Evolutionary conservation across 2,329 filamentous ascomycete species (phyloP).

Genomic region (Cryphonectria carpinicola): DNA sequence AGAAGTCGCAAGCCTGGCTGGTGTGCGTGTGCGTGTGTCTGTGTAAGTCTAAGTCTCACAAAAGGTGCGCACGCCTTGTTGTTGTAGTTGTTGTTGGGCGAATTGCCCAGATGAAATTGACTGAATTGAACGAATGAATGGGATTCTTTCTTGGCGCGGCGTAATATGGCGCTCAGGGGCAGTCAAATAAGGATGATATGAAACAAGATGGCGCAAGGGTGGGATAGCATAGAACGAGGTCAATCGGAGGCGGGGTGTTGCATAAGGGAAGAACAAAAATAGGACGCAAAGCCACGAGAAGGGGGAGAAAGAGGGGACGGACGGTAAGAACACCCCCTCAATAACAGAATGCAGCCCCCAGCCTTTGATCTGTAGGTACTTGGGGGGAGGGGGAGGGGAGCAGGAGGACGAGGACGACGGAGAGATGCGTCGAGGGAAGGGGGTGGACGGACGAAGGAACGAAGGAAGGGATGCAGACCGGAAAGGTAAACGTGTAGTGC

Average conservation of each 20-base stretch:
- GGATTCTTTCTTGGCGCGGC: slow-evolving; percentile 5
- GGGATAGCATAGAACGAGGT: not conserved
- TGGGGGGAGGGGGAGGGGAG: not conserved
- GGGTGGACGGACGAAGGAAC: not conserved
- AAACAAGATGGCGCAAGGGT: slow-evolving; percentile 10
- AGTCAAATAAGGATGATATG: not conserved
- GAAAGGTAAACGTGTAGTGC: not conserved
- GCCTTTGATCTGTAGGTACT: not conserved
- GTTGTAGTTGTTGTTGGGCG: not conserved
- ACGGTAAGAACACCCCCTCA: not conserved
- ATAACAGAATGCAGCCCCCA: not conserved
- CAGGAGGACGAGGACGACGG: not conserved
- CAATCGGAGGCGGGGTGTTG: not conserved
- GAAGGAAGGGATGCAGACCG: slow-evolving; percentile 5
- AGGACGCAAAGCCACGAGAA: not conserved
- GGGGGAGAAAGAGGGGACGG: not conserved
- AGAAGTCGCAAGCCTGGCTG: not conserved
- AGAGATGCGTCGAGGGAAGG: not conserved
- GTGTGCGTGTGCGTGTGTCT: too few species aligned
- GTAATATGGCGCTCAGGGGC: slow-evolving; percentile 15
- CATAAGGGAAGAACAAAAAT: slow-evolving; percentile 7
- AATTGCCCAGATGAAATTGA: not conserved
- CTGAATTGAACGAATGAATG: not conserved
- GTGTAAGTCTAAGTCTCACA: not conserved
- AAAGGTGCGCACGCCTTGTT: not conserved